Evolutionary conservation across 2,329 filamentous ascomycete genomes (phyloP).

Genomic region (Aspergillus ochraceus): DNA sequence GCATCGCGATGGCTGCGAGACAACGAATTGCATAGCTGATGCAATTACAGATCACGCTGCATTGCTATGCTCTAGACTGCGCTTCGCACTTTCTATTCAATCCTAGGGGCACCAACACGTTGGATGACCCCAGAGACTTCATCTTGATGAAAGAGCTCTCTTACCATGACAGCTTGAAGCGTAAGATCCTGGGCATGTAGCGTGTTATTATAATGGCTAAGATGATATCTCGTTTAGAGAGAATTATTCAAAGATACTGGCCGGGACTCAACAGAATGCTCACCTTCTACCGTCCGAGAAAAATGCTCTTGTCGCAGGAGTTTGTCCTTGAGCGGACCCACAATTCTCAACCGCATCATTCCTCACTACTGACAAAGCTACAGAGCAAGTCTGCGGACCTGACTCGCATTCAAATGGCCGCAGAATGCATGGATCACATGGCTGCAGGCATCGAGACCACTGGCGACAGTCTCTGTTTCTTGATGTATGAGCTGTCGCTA

Average conservation of each 20-base stretch:
- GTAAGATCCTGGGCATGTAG: conserved; percentile 23
- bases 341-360: conserved; percentile 49
- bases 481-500: conserved; percentile 70
- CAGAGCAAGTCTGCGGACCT: conserved; percentile 53
- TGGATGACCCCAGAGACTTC: conserved; percentile 56
- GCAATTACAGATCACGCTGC: conserved; percentile 45
- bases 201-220: not conserved
- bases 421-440: conserved; percentile 72
- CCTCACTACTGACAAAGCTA: conserved; percentile 34
- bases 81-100: conserved; percentile 70
- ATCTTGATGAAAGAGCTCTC: conserved; percentile 65
- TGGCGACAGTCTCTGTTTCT: conserved; percentile 67
- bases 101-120: conserved; percentile 62
- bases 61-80: conserved; percentile 70
- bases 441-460: conserved; percentile 72
- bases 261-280: too few relatives aligned
- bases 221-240: not conserved
- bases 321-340: conserved; percentile 5
- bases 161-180: conserved; percentile 64
- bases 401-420: conserved; percentile 58
- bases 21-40: not conserved
- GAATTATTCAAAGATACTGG: too few relatives aligned
- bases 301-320: too few relatives aligned
- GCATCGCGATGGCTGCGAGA: too few relatives aligned
- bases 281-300: too few relatives aligned